phyloP scores from a whole-genome alignment of 108 stramenopile species.

The Pelagomonas calceolata region DNA sequence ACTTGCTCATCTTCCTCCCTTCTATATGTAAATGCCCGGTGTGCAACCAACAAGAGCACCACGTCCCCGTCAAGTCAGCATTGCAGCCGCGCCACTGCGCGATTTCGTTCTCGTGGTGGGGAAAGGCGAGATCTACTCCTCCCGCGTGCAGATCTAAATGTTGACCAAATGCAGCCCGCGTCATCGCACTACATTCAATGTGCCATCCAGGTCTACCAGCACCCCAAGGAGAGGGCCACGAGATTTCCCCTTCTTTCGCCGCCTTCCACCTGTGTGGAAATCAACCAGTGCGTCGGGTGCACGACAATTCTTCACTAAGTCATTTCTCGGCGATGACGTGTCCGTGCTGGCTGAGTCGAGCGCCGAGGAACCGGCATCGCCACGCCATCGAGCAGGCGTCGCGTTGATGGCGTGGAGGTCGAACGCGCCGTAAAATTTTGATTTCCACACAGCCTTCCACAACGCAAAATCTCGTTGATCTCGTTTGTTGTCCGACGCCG shows the following conservation, averaged over 20 bases:
- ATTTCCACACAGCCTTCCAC: conserved; percentile 96
- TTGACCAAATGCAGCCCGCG: conserved; percentile 66
- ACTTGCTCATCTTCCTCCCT: conserved; percentile 92
- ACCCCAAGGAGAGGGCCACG: conserved; percentile 94
- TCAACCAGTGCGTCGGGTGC: too few species aligned
- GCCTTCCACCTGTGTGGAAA: too few species aligned
- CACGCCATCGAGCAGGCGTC: too few species aligned
- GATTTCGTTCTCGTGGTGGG: conserved; percentile 99
- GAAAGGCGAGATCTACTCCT: conserved; percentile 95
- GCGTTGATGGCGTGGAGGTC: too few species aligned
- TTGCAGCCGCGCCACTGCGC: conserved; percentile 63
- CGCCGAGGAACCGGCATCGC: too few species aligned
- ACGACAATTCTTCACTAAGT: too few species aligned
- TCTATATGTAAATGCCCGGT: conserved; percentile 87
- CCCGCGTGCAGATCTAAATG: conserved; percentile 82
- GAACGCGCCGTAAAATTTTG: too few species aligned
- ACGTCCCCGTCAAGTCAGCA: conserved; percentile 41
- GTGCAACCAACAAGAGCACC: conserved; percentile 88
- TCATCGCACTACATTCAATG: conserved; percentile 95
- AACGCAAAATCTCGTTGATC: conserved; percentile 85
- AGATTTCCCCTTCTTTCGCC: conserved; percentile 60
- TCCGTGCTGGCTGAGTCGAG: too few species aligned
- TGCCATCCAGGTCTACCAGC: conserved; percentile 96
- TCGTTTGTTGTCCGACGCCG: conserved; percentile 51
- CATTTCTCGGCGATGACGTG: too few species aligned